Percentiles rank a stretch among this genome's conserved stretches.
Evolutionary conservation across 495 filamentous ascomycete species (phyloP).

Genomic region (Rhizodiscina lignyota): DNA sequence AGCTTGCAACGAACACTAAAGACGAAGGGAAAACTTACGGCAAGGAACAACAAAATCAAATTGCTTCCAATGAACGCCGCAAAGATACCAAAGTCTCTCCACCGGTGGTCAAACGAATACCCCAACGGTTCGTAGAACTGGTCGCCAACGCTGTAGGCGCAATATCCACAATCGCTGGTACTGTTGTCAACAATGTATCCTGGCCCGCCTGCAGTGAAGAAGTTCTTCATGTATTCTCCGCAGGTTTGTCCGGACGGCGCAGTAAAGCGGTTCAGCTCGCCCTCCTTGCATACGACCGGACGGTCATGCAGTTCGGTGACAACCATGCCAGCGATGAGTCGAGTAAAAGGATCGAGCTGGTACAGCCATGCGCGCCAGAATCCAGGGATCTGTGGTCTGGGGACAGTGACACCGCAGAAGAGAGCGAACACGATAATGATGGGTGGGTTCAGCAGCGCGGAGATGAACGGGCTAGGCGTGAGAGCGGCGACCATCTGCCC

Average conservation of each 20-base stretch:
- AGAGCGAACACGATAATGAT: slow-evolving; percentile 63
- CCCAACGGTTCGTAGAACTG: slow-evolving; percentile 54
- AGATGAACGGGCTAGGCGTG: slow-evolving; percentile 54
- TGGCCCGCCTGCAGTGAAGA: slow-evolving; percentile 43
- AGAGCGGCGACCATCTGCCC: slow-evolving; percentile 52
- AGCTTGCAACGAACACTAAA: neutral
- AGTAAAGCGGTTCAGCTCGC: slow-evolving; percentile 44
- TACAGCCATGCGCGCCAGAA: slow-evolving; percentile 77
- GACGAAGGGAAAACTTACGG: slow-evolving; percentile 25
- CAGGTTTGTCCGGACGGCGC: slow-evolving; percentile 46
- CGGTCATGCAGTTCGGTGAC: slow-evolving; percentile 54
- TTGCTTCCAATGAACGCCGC: slow-evolving; percentile 58
- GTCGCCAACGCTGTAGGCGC: slow-evolving; percentile 60
- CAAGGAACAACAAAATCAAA: slow-evolving; percentile 55
- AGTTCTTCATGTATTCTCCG: slow-evolving; percentile 54
- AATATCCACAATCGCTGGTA: slow-evolving; percentile 53
- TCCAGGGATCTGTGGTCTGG: slow-evolving; percentile 50
- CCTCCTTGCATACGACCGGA: slow-evolving; percentile 36
- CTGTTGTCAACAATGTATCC: slow-evolving; percentile 54
- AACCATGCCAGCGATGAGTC: slow-evolving; percentile 64
- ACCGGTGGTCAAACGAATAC: slow-evolving; percentile 47
- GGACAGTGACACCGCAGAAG: slow-evolving; percentile 74
- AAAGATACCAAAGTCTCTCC: slow-evolving; percentile 70
- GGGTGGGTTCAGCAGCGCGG: slow-evolving; percentile 58
- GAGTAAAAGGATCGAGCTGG: slow-evolving; percentile 68